Conservation (phyloP, 108 stramenopile species). For the Nitzschia sp. region DNA sequence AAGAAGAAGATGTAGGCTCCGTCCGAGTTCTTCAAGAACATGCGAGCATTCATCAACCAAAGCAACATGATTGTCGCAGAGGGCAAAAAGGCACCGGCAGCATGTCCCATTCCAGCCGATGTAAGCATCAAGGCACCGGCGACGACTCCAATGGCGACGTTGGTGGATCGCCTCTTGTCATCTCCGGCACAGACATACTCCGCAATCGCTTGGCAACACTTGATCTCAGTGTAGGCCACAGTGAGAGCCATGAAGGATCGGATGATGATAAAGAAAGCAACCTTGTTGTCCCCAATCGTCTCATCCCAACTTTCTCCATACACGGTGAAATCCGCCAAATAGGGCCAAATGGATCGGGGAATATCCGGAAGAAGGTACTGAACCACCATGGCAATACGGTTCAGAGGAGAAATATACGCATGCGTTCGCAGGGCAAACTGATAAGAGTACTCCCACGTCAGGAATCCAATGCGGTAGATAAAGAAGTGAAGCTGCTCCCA, state of each 20-base stretch:
- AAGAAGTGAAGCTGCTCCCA: conserved; percentile 97
- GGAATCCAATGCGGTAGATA: conserved; percentile 66
- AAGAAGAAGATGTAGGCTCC: conserved; percentile 59
- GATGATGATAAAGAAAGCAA: conserved; percentile 49
- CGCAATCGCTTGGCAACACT: conserved; percentile 33
- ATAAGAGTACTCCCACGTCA: conserved; percentile 96
- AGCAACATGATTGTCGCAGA: conserved; percentile 68
- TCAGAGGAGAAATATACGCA: conserved; percentile 78
- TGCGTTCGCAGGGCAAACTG: conserved; percentile 92
- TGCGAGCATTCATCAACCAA: conserved; percentile 44
- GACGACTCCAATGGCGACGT: conserved; percentile 13
- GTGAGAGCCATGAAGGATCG: conserved; percentile 44
- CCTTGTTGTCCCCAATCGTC: conserved; percentile 21
- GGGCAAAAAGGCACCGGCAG: conserved; percentile 80
- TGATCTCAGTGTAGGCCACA: conserved; percentile 42
- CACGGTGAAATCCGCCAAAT: conserved; percentile 24
- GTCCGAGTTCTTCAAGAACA: conserved; percentile 49
- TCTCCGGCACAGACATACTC: background rate
- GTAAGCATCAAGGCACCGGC: conserved; percentile 57
- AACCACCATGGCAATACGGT: conserved; percentile 4
- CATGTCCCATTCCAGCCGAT: conserved; percentile 79
- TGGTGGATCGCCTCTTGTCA: background rate
- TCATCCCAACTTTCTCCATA: background rate
- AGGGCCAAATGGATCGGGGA: conserved; percentile 22
- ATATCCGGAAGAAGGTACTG: conserved; percentile 18